Evolutionary conservation across 257 asterid species (phyloP).

Genomic region (Ballota nigra): DNA sequence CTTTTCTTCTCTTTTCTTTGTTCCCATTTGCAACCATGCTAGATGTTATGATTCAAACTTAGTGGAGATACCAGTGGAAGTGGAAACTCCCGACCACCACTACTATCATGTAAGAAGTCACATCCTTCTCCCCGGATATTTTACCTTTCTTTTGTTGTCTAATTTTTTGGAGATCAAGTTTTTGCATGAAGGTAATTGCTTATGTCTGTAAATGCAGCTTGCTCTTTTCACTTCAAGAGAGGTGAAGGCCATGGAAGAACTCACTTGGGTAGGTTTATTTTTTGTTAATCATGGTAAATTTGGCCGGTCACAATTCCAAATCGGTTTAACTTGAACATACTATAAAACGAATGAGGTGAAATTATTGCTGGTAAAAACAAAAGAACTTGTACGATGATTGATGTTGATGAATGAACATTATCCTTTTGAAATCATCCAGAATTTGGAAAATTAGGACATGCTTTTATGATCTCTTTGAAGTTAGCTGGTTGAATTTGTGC

Average conservation of each 20-base stretch:
- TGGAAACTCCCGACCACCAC: constrained; percentile 85
- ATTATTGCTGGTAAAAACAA: neutral
- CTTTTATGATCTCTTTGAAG: neutral
- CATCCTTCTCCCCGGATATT: constrained; percentile 18
- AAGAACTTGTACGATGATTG: neutral
- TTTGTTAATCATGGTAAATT: neutral
- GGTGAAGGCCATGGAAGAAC: constrained; percentile 89
- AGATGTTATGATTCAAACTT: constrained; percentile 83
- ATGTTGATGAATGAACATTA: constrained; percentile 1
- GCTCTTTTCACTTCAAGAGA: constrained; percentile 85
- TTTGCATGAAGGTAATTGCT: constrained; percentile 17
- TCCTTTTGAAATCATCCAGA: constrained; percentile 12
- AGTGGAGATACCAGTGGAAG: constrained; percentile 88
- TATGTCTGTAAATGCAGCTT: constrained; percentile 52
- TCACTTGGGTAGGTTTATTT: constrained; percentile 74
- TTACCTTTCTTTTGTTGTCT: constrained; percentile 5
- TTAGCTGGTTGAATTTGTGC: neutral
- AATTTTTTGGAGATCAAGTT: constrained; percentile 20
- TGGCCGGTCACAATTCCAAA: neutral
- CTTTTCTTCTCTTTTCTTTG: neutral
- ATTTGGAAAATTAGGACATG: neutral
- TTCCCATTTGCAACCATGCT: constrained; percentile 24
- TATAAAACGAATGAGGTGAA: neutral
- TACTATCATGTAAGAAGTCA: constrained; percentile 70
- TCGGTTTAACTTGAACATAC: neutral